A percentile compares a stretch with the other conserved stretches of the same genome.
phyloP scores from a whole-genome alignment of 1,284 basidiomycete species.

The Gymnopus androsaceus region DNA sequence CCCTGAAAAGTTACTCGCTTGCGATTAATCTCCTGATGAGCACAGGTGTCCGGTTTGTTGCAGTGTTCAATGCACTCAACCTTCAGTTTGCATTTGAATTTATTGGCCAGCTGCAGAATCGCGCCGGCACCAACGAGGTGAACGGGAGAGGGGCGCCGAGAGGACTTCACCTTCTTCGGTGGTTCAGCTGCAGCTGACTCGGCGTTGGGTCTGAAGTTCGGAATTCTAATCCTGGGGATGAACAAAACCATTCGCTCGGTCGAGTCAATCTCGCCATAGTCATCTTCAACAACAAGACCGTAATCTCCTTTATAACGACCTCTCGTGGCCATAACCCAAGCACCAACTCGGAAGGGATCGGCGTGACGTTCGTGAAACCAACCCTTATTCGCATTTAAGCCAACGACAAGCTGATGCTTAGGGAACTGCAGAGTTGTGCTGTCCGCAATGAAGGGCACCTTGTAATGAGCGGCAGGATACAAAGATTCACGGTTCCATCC shows the following conservation, averaged over 20 bases:
- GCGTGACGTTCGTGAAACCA: neutral
- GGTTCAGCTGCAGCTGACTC: neutral
- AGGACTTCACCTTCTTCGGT: no score
- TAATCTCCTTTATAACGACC: neutral
- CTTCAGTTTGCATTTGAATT: neutral
- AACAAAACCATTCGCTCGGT: neutral
- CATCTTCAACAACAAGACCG: neutral
- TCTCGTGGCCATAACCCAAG: neutral
- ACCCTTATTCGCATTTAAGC: neutral
- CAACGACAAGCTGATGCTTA: neutral
- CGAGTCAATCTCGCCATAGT: neutral
- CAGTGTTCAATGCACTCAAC: neutral
- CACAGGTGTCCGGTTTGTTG: neutral
- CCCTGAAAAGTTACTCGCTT: neutral
- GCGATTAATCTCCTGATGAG: neutral
- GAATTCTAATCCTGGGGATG: neutral
- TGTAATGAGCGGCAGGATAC: neutral
- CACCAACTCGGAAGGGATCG: neutral
- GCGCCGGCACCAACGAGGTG: neutral
- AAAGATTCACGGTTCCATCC: neutral
- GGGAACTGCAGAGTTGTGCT: neutral
- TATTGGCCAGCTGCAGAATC: neutral
- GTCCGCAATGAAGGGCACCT: no score
- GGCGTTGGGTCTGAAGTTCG: neutral
- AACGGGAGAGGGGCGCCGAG: no score